A percentile compares a stretch with the other conserved stretches of the same genome.
Conservation (phyloP, 116 monocot species). For the Posidonia oceanica region DNA sequence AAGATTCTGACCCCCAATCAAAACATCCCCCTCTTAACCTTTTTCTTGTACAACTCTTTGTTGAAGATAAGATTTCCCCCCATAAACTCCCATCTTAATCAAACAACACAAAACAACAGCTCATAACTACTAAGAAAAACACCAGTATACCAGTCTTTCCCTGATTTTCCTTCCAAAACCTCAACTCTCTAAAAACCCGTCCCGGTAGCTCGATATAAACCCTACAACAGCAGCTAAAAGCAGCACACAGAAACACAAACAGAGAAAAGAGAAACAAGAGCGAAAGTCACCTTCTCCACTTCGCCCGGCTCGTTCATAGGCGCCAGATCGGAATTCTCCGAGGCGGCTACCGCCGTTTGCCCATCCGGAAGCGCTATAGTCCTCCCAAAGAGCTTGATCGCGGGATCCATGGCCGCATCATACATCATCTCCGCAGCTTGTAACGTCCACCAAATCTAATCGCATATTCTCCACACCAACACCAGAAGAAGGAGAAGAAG, state of each 20-base stretch:
- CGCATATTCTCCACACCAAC: constrained; percentile 6
- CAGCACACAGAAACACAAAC: not conserved
- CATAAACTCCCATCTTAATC: no score
- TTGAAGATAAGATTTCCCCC: no score
- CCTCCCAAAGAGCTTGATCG: constrained; percentile 70
- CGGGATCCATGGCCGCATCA: constrained; percentile 10
- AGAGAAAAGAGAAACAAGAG: not conserved
- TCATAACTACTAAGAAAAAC: no score
- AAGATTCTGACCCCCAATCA: no score
- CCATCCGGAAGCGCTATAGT: constrained; percentile 38
- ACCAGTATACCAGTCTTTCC: no score
- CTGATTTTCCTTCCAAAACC: no score
- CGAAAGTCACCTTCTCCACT: not conserved
- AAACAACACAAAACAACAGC: no score
- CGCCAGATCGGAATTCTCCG: not conserved
- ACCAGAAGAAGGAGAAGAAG: not conserved
- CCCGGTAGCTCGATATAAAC: not conserved
- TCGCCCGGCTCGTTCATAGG: not conserved
- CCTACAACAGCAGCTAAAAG: not conserved
- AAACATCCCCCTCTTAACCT: no score
- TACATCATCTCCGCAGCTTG: not conserved
- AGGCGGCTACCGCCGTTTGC: not conserved
- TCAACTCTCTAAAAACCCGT: no score
- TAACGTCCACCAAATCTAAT: not conserved
- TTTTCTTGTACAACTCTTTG: no score